Evolutionary conservation across 352 stramenopile species (phyloP), one percentile per base, ranked within the genome.

Genomic region (Globisporangium barbulae): DNA sequence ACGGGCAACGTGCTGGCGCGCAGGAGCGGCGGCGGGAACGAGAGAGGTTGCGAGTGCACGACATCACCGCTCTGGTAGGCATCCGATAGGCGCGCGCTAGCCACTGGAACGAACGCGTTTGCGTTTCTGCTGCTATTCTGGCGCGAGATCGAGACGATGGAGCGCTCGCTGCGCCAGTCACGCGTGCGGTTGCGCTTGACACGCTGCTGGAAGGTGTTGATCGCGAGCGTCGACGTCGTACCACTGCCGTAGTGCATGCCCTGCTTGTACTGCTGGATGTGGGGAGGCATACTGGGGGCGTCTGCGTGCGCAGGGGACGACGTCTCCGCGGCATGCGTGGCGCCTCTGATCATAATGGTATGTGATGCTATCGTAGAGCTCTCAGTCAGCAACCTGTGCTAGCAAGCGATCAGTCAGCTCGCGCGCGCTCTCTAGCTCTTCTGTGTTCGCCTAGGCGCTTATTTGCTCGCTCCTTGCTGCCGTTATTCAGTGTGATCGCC

Each of bases 181-280:
- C 59, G 59, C 39, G 50, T 65, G 49, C 39, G 59, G 49, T 59
- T 65, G 48, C 49, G 37, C 59, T 65, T 49, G 13, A 59, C 59
- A 22, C 59, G 60, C 49, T 59, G 37, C 60, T 65, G 37, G 60
- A 65, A 65, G n/a, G 50, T 39, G 39, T 65, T 65, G 50, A 60
- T 65, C 48, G 60, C 60, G 28, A 65, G 60, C n/a, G 28, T 39
- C n/a, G 50, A 63, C 17, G 61, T 67, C 31, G 53, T 57, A 41
- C 50, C 50, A 30, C 39, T 60, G 39, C 50, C 30, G 42, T 54
- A 60, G 37, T 52, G 41, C 54, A 67, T 93, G 50, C 93, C 83
- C 4, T 30, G 31, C n/a, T 47, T 63, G 33, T 21, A 47, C 10
- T 39, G 8, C 2, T 35, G 30, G 25, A 28, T 50, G 44, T 50